Conservation (phyloP, 257 asterid genomes). For the Plantago elongata region DNA sequence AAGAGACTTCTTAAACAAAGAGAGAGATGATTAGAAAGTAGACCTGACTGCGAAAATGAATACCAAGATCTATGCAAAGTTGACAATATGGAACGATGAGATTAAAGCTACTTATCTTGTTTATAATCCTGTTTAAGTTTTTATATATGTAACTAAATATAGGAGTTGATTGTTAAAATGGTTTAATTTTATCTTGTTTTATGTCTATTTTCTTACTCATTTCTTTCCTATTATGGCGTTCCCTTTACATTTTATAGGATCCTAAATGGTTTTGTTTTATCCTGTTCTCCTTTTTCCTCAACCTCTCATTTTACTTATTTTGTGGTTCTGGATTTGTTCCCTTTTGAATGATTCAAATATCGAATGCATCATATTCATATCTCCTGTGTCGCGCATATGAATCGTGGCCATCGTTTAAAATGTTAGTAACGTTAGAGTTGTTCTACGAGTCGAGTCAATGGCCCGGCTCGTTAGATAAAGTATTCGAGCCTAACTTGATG, state of each 20-base stretch:
- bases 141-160: conserved; percentile 22
- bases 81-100: too few species aligned
- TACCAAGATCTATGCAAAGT: too few species aligned
- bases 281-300: neutral
- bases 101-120: neutral
- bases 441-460: too few species aligned
- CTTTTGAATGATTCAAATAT: neutral
- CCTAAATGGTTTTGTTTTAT: conserved; percentile 6
- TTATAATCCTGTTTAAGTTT: neutral
- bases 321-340: neutral
- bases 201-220: neutral
- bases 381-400: too few species aligned
- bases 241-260: neutral
- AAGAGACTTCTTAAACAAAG: too few species aligned
- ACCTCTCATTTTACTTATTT: neutral
- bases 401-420: too few species aligned
- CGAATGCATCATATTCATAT: too few species aligned
- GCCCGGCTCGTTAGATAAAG: too few species aligned
- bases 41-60: too few species aligned
- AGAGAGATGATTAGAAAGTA: neutral
- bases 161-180: conserved; percentile 19
- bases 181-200: neutral
- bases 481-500: too few species aligned
- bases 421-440: too few species aligned
- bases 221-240: neutral